phyloP scores from a whole-genome alignment of 495 filamentous ascomycete genomes.

The Penicillium egyptiacum region DNA sequence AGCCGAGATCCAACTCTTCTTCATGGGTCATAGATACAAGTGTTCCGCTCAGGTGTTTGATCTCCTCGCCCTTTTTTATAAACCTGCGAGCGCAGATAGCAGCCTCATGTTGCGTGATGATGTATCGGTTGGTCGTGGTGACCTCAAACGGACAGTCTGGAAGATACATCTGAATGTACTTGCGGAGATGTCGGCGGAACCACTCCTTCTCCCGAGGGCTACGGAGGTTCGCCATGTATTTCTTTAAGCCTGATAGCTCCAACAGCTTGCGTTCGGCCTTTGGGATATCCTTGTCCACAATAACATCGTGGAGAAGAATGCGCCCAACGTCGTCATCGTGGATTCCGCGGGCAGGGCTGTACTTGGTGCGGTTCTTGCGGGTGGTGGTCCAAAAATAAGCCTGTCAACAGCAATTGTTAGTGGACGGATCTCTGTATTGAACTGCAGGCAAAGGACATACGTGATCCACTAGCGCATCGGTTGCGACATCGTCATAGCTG shows the following conservation, averaged over 20 bases:
- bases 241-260: slow-evolving; percentile 68
- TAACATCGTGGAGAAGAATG: slow-evolving; percentile 73
- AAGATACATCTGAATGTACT: slow-evolving; percentile 90
- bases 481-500: slow-evolving; percentile 93
- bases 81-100: slow-evolving; percentile 76
- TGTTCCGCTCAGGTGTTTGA: slow-evolving; percentile 88
- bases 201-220: slow-evolving; percentile 81
- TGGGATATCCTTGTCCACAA: slow-evolving; percentile 68
- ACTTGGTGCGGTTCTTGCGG: slow-evolving; percentile 88
- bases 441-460: slow-evolving; percentile 53
- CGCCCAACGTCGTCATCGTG: slow-evolving; percentile 75
- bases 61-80: slow-evolving; percentile 76
- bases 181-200: slow-evolving; percentile 81
- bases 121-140: slow-evolving; percentile 91
- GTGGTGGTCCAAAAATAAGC: slow-evolving; percentile 94
- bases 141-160: slow-evolving; percentile 94
- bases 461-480: slow-evolving; percentile 92
- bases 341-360: slow-evolving; percentile 77
- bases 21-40: slow-evolving; percentile 86
- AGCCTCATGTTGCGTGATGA: slow-evolving; percentile 84
- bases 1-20: slow-evolving; percentile 78
- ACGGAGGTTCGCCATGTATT: slow-evolving; percentile 62
- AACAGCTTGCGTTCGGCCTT: slow-evolving; percentile 71
- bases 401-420: slow-evolving; percentile 48
- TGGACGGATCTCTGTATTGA: slow-evolving; percentile 3